Percentiles rank a stretch among this genome's conserved stretches.
Evolutionary conservation across 2,329 filamentous ascomycete genomes (phyloP).

Genomic region (Colletotrichum sp.): DNA sequence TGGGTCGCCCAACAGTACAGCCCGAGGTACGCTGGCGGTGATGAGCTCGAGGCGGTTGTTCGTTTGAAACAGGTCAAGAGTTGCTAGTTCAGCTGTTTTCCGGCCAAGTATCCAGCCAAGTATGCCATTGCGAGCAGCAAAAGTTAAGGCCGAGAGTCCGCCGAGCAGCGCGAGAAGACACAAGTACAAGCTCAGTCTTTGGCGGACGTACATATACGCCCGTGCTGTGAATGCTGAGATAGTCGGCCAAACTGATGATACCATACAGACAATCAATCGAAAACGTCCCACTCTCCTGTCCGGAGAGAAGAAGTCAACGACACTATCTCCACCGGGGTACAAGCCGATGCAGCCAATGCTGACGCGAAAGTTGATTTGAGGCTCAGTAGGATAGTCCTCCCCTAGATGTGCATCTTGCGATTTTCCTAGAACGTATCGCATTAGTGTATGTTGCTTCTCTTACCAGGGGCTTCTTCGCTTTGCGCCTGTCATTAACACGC

Average conservation of each 20-base stretch:
- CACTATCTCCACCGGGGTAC: neutral
- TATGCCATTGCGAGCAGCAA: neutral
- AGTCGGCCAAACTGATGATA: neutral
- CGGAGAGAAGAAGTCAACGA: neutral
- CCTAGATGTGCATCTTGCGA: neutral
- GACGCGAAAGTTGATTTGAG: neutral
- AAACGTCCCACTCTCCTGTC: neutral
- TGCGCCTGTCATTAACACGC: neutral
- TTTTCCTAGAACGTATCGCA: neutral
- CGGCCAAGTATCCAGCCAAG: neutral
- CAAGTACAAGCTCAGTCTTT: neutral
- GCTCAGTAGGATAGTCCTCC: neutral
- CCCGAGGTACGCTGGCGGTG: neutral
- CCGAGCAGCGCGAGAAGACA: neutral
- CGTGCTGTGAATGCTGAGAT: neutral
- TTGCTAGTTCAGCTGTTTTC: neutral
- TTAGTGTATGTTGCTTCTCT: neutral
- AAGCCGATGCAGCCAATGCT: neutral
- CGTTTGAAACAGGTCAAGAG: neutral
- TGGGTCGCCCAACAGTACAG: neutral
- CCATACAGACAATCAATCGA: neutral
- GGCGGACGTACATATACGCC: neutral
- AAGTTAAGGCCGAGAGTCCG: neutral
- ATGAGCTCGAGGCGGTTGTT: neutral
- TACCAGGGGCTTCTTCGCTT: neutral